Base-by-base conservation (phyloP, 1,284 basidiomycete genomes). In the Austroboletus novae-zelandiae region DNA sequence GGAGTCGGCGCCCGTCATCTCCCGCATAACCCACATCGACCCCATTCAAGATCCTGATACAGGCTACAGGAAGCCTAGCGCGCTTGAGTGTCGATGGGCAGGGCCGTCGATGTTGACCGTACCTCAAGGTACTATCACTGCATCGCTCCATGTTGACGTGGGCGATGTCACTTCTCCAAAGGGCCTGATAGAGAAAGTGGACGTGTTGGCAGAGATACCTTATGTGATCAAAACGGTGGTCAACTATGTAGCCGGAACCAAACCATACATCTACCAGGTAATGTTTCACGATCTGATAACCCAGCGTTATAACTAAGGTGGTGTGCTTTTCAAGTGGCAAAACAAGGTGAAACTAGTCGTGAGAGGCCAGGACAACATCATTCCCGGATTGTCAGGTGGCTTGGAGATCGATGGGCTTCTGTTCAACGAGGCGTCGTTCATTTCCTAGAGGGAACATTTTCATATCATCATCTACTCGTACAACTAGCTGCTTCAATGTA, bases 161-260 rank as follows among this genome's bases (percentile, higher is more conserved):
- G 89, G 89, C 15, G 50, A 69, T 59, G 62, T 71, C 59, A 58
- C 72, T 55, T 67, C 72, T 55, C 66, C 86, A 49, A 84, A 85
- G 41, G 95, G 95, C 0, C 73, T 99, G 65, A 83, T 99, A 42
- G 94, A 98, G 72, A 98, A 98, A 76, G 93, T 99, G 15, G 95
- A 99, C 62, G 86, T 99, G 1, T 79, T 99, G 15, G 94, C 90
- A 5, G 95, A 99, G 75, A 94, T 99, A 60, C 97, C 97, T 9
- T 88, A 89, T 58, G 84, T 97, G 52, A 73, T 96, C 61, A 91
- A 92, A 74, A 84, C 91, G 65, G 82, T 94, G 58, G 87, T 96
- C 56, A 93, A 87, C 68, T 94, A 94, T 60, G 91, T 93, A 30
- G 88, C 93, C 34, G 90, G 92, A 30, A 91, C 92, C 34, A 94